A percentile compares a stretch with the other conserved stretches of the same genome.
Evolutionary conservation across 2,329 filamentous ascomycete genomes (phyloP).

Genomic region (Hypoxylon sp.): DNA sequence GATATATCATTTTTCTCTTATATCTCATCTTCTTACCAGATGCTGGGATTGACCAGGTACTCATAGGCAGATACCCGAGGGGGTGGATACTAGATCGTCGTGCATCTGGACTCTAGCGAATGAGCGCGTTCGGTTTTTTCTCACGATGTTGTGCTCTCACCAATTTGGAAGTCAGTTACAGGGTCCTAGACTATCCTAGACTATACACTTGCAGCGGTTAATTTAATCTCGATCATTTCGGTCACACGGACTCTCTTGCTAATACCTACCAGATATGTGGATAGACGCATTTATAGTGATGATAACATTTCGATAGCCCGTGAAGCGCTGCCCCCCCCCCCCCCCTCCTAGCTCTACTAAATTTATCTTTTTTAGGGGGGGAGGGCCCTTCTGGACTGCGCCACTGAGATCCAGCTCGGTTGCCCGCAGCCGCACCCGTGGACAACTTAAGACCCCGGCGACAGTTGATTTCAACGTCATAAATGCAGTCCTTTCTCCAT

Average conservation of each 20-base stretch:
- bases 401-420: slow-evolving; percentile 23
- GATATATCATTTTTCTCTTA: too few species aligned
- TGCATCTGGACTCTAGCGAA: slow-evolving; percentile 27
- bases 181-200: slow-evolving; percentile 2
- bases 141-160: slow-evolving; percentile 27
- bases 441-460: slow-evolving; percentile 17
- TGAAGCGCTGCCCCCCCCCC: too few species aligned
- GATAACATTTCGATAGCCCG: too few species aligned
- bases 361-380: slow-evolving; percentile 18
- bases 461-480: slow-evolving; percentile 32
- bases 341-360: slow-evolving; percentile 20
- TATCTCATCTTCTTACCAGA: neutral
- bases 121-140: slow-evolving; percentile 19
- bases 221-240: slow-evolving; percentile 32
- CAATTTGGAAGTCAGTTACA: slow-evolving; percentile 14
- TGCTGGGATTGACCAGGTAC: too few species aligned
- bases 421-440: slow-evolving; percentile 26
- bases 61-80: slow-evolving; percentile 25
- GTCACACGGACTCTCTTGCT: slow-evolving; percentile 28
- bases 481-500: slow-evolving; percentile 30
- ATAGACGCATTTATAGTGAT: too few species aligned
- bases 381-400: slow-evolving; percentile 20
- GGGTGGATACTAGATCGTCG: slow-evolving; percentile 35
- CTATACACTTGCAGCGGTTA: slow-evolving; percentile 13
- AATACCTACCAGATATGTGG: neutral